Conservation (phyloP, 164 flowering plant species). For the Pachysandra terminalis region DNA sequence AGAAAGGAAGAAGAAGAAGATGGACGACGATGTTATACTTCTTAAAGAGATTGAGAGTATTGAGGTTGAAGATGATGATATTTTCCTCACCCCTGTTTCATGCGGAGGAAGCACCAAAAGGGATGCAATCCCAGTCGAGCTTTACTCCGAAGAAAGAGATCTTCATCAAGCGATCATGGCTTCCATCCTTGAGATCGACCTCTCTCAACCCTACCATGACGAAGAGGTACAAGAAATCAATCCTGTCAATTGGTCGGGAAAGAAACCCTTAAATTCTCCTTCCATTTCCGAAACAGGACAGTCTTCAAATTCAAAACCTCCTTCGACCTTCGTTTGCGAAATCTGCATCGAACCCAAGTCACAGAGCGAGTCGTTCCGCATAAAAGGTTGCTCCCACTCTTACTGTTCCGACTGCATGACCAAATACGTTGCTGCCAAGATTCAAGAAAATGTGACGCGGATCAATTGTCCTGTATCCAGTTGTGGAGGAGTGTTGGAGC, state of each 20-base stretch:
- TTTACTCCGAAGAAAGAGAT: too few relatives aligned
- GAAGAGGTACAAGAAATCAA: not conserved
- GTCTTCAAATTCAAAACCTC: slow-evolving; percentile 4
- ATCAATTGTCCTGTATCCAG: slow-evolving; percentile 32
- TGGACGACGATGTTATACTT: too few relatives aligned
- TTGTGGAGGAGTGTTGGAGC: slow-evolving; percentile 37
- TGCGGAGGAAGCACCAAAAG: too few relatives aligned
- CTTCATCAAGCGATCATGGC: too few relatives aligned
- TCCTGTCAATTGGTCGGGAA: not conserved
- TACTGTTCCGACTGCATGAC: slow-evolving; percentile 33
- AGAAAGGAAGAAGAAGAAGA: too few relatives aligned
- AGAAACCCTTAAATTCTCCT: slow-evolving; percentile 8
- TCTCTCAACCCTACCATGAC: too few relatives aligned
- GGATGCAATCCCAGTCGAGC: too few relatives aligned
- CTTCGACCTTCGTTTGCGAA: slow-evolving; percentile 28
- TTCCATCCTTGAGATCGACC: too few relatives aligned
- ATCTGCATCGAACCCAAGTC: slow-evolving; percentile 32
- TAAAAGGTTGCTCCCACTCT: slow-evolving; percentile 34
- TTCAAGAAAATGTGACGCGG: slow-evolving; percentile 26
- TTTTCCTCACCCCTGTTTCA: too few relatives aligned
- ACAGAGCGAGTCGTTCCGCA: slow-evolving; percentile 9
- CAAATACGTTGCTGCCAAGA: slow-evolving; percentile 33
- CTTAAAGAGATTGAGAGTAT: too few relatives aligned
- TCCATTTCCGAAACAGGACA: slow-evolving; percentile 9
- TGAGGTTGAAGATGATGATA: too few relatives aligned